phyloP scores from a whole-genome alignment of 257 asterid species.

The Lycium barbarum region DNA sequence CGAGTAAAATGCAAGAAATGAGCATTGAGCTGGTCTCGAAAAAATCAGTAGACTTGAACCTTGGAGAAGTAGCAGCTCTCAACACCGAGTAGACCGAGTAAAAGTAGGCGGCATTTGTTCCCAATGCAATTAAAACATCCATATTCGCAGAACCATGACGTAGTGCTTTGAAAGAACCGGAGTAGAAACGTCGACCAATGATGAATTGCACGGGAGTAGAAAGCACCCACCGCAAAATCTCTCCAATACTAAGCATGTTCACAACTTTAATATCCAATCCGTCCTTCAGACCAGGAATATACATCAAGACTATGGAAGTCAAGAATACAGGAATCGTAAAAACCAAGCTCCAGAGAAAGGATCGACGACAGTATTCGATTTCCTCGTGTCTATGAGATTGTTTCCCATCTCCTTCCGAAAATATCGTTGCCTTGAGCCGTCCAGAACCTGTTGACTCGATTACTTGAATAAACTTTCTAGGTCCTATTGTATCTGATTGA shows the following conservation, averaged over 20 bases:
- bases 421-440: slow-evolving; percentile 40
- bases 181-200: slow-evolving; percentile 42
- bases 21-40: slow-evolving; percentile 56
- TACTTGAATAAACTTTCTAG: slow-evolving; percentile 44
- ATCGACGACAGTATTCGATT: slow-evolving; percentile 33
- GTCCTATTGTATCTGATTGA: slow-evolving; percentile 43
- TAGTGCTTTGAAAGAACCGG: slow-evolving; percentile 44
- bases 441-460: slow-evolving; percentile 44
- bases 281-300: slow-evolving; percentile 43
- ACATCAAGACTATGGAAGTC: slow-evolving; percentile 46
- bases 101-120: slow-evolving; percentile 55
- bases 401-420: slow-evolving; percentile 43
- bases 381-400: slow-evolving; percentile 36
- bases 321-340: slow-evolving; percentile 47
- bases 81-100: slow-evolving; percentile 50
- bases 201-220: slow-evolving; percentile 47
- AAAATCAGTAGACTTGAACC: slow-evolving; percentile 47
- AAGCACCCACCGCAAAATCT: slow-evolving; percentile 40
- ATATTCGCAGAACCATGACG: slow-evolving; percentile 49
- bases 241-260: slow-evolving; percentile 42
- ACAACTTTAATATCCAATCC: slow-evolving; percentile 42
- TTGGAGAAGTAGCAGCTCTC: slow-evolving; percentile 50
- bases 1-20: slow-evolving; percentile 50
- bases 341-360: slow-evolving; percentile 44
- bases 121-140: slow-evolving; percentile 53